Percentiles rank a stretch among this genome's conserved stretches.
phyloP scores from a whole-genome alignment of 2,329 filamentous ascomycete genomes.

The Botrytis deweyae region DNA sequence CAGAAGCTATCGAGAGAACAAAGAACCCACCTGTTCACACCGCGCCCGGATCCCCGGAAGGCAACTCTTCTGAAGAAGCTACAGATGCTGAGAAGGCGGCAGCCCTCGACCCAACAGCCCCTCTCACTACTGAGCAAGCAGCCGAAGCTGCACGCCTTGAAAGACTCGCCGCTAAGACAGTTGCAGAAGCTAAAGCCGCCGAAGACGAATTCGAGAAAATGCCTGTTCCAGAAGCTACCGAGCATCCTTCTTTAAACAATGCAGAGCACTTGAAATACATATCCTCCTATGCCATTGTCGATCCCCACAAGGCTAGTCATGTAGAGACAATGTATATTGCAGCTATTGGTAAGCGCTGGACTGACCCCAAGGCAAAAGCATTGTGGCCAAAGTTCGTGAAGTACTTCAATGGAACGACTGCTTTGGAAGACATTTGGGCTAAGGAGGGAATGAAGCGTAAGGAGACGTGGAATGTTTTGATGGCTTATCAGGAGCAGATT shows the following conservation, averaged over 20 bases:
- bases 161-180: slow-evolving; percentile 56
- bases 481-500: slow-evolving; percentile 66
- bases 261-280: slow-evolving; percentile 57
- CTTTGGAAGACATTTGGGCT: slow-evolving; percentile 83
- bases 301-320: slow-evolving; percentile 75
- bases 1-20: slow-evolving; percentile 46
- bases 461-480: slow-evolving; percentile 67
- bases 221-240: slow-evolving; percentile 48
- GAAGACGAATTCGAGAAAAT: slow-evolving; percentile 35
- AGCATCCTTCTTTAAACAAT: slow-evolving; percentile 56
- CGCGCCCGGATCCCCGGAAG: slow-evolving; percentile 21
- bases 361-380: slow-evolving; percentile 52
- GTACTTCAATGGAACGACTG: slow-evolving; percentile 83
- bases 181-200: slow-evolving; percentile 50
- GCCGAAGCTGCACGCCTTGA: slow-evolving; percentile 62
- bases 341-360: slow-evolving; percentile 56
- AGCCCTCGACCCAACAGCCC: slow-evolving; percentile 34
- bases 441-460: slow-evolving; percentile 85
- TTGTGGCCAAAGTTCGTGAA: slow-evolving; percentile 72
- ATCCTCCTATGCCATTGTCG: slow-evolving; percentile 67
- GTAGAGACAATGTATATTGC: slow-evolving; percentile 71
- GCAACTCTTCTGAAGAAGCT: slow-evolving; percentile 18
- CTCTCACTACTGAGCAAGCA: slow-evolving; percentile 53
- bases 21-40: slow-evolving; percentile 36
- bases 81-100: slow-evolving; percentile 20